Base-by-base conservation (phyloP, 192 early-diverging fungal genomes). In the Entomortierella beljakovae region DNA sequence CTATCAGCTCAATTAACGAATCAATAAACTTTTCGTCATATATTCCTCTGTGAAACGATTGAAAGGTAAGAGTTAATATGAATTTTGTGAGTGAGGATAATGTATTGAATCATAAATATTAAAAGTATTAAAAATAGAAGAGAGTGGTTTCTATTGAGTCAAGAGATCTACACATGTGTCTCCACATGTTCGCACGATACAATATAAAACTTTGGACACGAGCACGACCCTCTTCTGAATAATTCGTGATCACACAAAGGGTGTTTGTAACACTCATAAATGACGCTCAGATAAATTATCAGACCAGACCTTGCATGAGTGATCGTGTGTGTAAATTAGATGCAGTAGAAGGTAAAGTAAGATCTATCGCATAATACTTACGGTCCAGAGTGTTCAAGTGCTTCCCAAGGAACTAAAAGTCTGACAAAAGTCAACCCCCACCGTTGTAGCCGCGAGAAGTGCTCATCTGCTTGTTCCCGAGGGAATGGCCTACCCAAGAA, bases 391-490 rank as follows among this genome's bases (percentile, higher is more conserved):
- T 94, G 93, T 71, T 94, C 94, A 4, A 96, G 64, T 2, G 91
- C 83, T 65, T 96, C 94, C 94, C 94, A 96, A 34, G 94, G 83
- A 15, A 94, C 92, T 15, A 94, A 51, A 2, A 95, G 64, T 18
- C 94, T 80, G 16, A 93, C 83, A 83, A 96, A 91, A 8, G 93
- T 96, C 20, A 96, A 68, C 0, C 94, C 94, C 94, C 94, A 96
- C 5, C 84, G 61, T 52, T 84, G 62, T 43, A 96, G 70, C 59
- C 94, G 81, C 13, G 73, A 71, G 72, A 96, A 95, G 71, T 96
- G 93, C 55, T 91, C 84, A 46, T 88, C 86, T 0, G 91, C 94
- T 28, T 94, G 88, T 13, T 88, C 84, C n/a, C 93, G 70, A 2
- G 91, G 88, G 68, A 96, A 92, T 3, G 94, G 94, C 6, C 94